Evolutionary conservation across 73 alveolate genomes (phyloP), one percentile per base, ranked within the genome.

Genomic region (Tetrahymena elliotti): DNA sequence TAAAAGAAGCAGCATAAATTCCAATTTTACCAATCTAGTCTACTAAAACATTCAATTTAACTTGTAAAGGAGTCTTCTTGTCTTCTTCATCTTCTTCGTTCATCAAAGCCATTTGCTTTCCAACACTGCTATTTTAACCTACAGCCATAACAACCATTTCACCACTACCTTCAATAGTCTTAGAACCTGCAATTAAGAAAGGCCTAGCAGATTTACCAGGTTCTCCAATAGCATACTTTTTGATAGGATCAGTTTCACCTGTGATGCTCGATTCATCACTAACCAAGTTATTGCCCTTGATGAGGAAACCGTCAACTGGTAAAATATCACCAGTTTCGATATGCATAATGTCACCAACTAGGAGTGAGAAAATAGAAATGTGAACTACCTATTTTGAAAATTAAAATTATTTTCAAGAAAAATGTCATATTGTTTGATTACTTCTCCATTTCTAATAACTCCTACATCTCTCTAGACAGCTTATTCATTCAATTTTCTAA

Each of bases 231-330:
- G 97, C 95, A 84, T 93, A 93, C 96, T 99, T 99, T 94, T 97
- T 97, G 27, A 99, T 98, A 39, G 97, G 96, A 41, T 98, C 98
- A 4, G 99, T 97, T 95, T 98, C 99, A 68, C 99, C 99, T 35
- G 99, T 98, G 34, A 98, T 98, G 16, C 99, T 97, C 36, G 98
- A 94, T 98, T 98, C 99, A 95, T 98, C 99, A 95, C 97, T 93
- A 39, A 97, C 98, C 84, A 97, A 96, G 95, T 98, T 97, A 92
- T 97, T 97, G 31, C 97, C 97, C 82, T 98, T 98, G 92, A 98
- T 92, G 18, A 98, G 97, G 52, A 98, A 94, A 83, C 99, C 99
- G 95, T 98, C 99, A 6, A 98, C 99, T 18, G 99, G 99, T 68
- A 98, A 93, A 18, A 95, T 97, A 96, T 98, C 99, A 53, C 99